Conservation (phyloP, 768 basidiomycete species). For the Cytidiella melzeri region DNA sequence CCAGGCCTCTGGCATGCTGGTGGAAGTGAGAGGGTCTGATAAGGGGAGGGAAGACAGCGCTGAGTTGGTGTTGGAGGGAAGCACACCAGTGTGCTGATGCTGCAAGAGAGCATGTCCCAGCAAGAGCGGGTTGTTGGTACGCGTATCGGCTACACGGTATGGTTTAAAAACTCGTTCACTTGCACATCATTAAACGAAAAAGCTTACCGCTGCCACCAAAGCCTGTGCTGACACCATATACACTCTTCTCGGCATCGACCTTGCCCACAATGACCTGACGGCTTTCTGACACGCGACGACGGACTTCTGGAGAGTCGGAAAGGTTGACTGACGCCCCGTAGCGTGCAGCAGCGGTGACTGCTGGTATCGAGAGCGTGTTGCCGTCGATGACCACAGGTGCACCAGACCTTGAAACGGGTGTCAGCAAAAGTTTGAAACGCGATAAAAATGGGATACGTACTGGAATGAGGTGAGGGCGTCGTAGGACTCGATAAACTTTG, state of each 20-base stretch:
- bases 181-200: neutral
- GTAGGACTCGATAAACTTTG: slow-evolving; percentile 51
- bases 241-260: slow-evolving; percentile 57
- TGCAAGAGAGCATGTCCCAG: slow-evolving; percentile 83
- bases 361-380: slow-evolving; percentile 64
- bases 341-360: slow-evolving; percentile 71
- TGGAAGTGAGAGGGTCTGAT: slow-evolving; percentile 57
- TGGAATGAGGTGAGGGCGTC: slow-evolving; percentile 60
- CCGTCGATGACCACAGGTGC: slow-evolving; percentile 62
- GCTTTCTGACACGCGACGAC: slow-evolving; percentile 52
- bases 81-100: slow-evolving; percentile 73
- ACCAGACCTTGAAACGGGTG: slow-evolving; percentile 42
- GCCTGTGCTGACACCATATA: slow-evolving; percentile 84
- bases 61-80: slow-evolving; percentile 49
- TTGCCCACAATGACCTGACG: slow-evolving; percentile 61
- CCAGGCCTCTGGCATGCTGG: slow-evolving; percentile 82
- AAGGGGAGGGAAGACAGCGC: slow-evolving; percentile 56
- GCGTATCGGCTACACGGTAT: slow-evolving; percentile 57
- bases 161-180: no score
- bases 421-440: neutral
- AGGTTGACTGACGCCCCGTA: slow-evolving; percentile 48
- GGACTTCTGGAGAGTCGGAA: slow-evolving; percentile 41
- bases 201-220: slow-evolving; percentile 73
- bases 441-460: slow-evolving; percentile 31
- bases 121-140: slow-evolving; percentile 65